Conservation (phyloP, 495 filamentous ascomycete species). For the Coniosporium apollinis region DNA sequence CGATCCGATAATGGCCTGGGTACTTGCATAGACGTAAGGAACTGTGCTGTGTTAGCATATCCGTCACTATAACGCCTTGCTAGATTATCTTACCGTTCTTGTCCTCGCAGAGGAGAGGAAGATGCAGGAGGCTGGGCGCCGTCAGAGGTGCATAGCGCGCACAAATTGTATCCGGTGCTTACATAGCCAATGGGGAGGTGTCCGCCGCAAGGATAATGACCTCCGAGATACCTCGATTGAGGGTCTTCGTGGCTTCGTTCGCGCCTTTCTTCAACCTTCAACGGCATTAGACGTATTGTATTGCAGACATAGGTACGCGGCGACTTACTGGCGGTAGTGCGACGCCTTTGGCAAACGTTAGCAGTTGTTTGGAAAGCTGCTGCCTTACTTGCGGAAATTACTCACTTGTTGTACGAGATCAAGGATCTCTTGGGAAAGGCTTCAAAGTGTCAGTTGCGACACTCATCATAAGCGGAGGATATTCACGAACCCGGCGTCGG, state of each 20-base stretch:
- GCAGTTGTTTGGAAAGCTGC: too few relatives aligned
- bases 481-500: conserved; percentile 36
- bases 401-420: conserved; percentile 76
- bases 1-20: conserved; percentile 3
- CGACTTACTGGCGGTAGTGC: conserved; percentile 72
- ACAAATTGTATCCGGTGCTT: too few relatives aligned
- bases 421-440: conserved; percentile 60
- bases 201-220: conserved; percentile 24
- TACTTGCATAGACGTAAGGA: conserved; percentile 38
- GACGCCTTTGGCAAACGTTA: too few relatives aligned
- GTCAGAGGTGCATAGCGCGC: too few relatives aligned
- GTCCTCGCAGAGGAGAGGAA: conserved; percentile 76
- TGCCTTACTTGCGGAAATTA: conserved; percentile 72
- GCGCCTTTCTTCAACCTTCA: conserved; percentile 84
- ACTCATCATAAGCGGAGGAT: background rate
- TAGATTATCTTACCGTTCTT: conserved; percentile 30
- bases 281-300: too few relatives aligned
- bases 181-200: conserved; percentile 2
- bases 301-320: too few relatives aligned
- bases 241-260: conserved; percentile 62
- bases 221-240: conserved; percentile 79
- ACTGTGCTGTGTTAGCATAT: too few relatives aligned
- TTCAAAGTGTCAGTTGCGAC: conserved; percentile 5
- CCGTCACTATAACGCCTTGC: background rate
- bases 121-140: conserved; percentile 86